Evolutionary conservation across 176 grass and related monocot species (phyloP).

Genomic region (Eleusine indica): DNA sequence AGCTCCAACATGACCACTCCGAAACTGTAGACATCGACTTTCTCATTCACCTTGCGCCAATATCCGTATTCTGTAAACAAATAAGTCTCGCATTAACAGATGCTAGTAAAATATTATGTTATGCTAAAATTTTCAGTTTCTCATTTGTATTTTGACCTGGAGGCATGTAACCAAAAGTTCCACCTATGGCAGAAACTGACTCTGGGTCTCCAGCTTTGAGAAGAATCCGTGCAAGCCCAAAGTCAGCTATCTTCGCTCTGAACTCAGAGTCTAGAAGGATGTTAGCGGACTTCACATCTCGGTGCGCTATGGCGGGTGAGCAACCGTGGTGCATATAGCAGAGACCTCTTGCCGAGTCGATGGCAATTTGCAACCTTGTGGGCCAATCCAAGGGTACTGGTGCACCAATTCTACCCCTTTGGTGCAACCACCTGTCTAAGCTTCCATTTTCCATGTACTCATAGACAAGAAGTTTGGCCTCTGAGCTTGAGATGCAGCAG

Average conservation of each 20-base stretch:
- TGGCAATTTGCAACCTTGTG: conserved; percentile 58
- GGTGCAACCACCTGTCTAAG: conserved; percentile 59
- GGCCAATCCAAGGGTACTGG: conserved; percentile 49
- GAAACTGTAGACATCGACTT: conserved; percentile 76
- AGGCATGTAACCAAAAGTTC: conserved; percentile 83
- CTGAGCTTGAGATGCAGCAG: conserved; percentile 50
- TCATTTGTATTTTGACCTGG: conserved; percentile 57
- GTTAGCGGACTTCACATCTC: conserved; percentile 81
- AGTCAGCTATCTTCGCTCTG: conserved; percentile 71
- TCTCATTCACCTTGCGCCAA: conserved; percentile 51
- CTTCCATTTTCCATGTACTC: conserved; percentile 77
- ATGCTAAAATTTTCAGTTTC: conserved; percentile 11
- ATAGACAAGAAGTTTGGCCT: conserved; percentile 66
- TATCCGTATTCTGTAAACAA: conserved; percentile 60
- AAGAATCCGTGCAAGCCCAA: conserved; percentile 65
- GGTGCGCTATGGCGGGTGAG: conserved; percentile 54
- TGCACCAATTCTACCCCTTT: conserved; percentile 18
- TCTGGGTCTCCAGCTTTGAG: conserved; percentile 50
- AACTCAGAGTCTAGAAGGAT: conserved; percentile 66
- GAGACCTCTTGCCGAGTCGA: conserved; percentile 56
- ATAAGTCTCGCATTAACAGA: background rate
- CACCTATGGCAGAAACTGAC: conserved; percentile 53
- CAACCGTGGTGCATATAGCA: conserved; percentile 79
- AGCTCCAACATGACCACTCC: conserved; percentile 80
- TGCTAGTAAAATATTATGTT: background rate